These are phyloP conservation scores for Sporopachydermia quercuum DNA, from an alignment of 805 yeast species.

Conservation along the genomic window DNA sequence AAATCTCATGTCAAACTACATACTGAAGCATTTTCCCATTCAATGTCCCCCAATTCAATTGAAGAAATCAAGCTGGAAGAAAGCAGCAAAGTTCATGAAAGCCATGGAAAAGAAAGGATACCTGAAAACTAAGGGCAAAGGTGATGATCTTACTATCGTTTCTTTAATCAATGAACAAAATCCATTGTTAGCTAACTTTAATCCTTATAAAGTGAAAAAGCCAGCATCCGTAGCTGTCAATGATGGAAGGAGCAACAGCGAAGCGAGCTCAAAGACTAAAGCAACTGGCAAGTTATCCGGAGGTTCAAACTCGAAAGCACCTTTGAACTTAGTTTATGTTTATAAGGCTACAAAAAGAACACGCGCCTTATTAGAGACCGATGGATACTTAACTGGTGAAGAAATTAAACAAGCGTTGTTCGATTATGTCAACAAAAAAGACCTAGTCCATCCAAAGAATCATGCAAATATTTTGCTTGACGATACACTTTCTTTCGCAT, in stretches of 20 bases:
- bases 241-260: constrained; percentile 6
- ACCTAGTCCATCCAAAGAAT: constrained; percentile 35
- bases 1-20: constrained; percentile 53
- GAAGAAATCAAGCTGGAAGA: constrained; percentile 81
- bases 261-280: constrained; percentile 8
- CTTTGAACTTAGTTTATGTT: constrained; percentile 19
- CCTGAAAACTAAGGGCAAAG: constrained; percentile 66
- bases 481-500: constrained; percentile 31
- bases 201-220: constrained; percentile 38
- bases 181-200: constrained; percentile 40
- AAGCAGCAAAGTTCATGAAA: constrained; percentile 71
- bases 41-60: constrained; percentile 22
- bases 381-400: constrained; percentile 32
- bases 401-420: constrained; percentile 42
- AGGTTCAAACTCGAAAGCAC: constrained; percentile 14
- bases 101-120: constrained; percentile 69
- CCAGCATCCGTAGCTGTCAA: constrained; percentile 4
- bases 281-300: neutral
- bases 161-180: constrained; percentile 32
- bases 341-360: constrained; percentile 44
- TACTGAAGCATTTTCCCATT: constrained; percentile 57
- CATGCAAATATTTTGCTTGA: constrained; percentile 44
- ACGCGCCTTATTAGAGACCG: constrained; percentile 29
- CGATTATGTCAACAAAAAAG: constrained; percentile 37
- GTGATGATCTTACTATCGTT: constrained; percentile 56